Evolutionary conservation across 2,329 filamentous ascomycete species (phyloP), one percentile per base, ranked within the genome.

Genomic region (Immersiporthe knoxdaviesiana): DNA sequence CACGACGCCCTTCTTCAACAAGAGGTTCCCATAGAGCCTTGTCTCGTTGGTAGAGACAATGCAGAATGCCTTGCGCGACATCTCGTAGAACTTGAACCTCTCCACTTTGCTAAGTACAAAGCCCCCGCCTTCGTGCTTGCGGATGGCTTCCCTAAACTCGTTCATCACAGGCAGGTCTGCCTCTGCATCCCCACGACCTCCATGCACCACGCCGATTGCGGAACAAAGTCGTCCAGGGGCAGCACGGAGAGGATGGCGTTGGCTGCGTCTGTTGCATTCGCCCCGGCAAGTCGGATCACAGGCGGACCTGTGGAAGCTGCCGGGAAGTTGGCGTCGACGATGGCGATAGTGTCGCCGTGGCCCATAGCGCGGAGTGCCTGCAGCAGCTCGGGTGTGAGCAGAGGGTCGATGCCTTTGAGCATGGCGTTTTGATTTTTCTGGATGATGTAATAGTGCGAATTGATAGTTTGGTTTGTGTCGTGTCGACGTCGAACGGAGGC

Each of bases 201-300:
- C 66, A 68, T 68, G 50, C 66, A 68, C 66, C 66, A 63, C 30
- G 66, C 66, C 11, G 66, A 41, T 37, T 68, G 47, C 24, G 47
- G 24, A 3, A 68, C 66, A n/a, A 68, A 68, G 50, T 63, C 60
- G 59, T 68, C 66, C 18, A 68, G 37, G 8, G 66, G 66, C 35
- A 68, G 18, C 12, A 68, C 60, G 6, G 66, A 68, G 60, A 68
- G 66, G 50, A 68, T 68, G 5, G 66, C 66, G 35, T 68, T 52
- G 37, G 66, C 66, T n/a, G 66, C 60, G 6, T 63, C 59, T 6
- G 60, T 68, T 27, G 66, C 66, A 27, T 24, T 68, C 24, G 66
- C 59, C 4, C 66, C 66, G 10, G 66, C 66, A 50, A 68, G 66
- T 10, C 66, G 66, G 50, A 68, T 61, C 11, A 68, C 66, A 3